Percentiles rank a stretch among this genome's conserved stretches.
Conservation (phyloP, 805 yeast genomes). For the Candida lessepsii region DNA sequence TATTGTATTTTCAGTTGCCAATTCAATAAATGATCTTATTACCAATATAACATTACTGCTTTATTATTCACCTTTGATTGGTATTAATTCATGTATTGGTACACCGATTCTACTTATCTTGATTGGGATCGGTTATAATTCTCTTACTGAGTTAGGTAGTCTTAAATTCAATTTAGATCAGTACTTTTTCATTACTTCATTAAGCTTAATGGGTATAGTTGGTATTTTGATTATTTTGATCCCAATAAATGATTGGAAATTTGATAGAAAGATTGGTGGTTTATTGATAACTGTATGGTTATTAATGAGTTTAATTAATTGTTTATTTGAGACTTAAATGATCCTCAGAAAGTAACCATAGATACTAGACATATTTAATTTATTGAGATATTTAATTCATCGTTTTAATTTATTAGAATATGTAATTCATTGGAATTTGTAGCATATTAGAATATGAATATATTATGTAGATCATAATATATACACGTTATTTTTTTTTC, state of each 20-base stretch:
- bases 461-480: too few relatives aligned
- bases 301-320: constrained; percentile 20
- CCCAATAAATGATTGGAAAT: constrained; percentile 33
- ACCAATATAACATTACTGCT: constrained; percentile 49
- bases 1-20: constrained; percentile 48
- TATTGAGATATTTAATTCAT: too few relatives aligned
- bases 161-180: constrained; percentile 21
- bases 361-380: too few relatives aligned
- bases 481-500: too few relatives aligned
- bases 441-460: too few relatives aligned
- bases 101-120: constrained; percentile 50
- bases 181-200: constrained; percentile 24
- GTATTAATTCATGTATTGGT: constrained; percentile 54
- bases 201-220: constrained; percentile 25
- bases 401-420: too few relatives aligned
- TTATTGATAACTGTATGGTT: constrained; percentile 21
- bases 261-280: constrained; percentile 31
- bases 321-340: constrained; percentile 1
- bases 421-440: too few relatives aligned
- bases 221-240: constrained; percentile 24
- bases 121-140: constrained; percentile 51
- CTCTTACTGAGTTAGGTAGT: constrained; percentile 23
- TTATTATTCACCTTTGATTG: constrained; percentile 36
- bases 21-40: constrained; percentile 51
- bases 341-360: too few relatives aligned